phyloP scores from a whole-genome alignment of 2,329 filamentous ascomycete species.

The Triangularia verruculosa region DNA sequence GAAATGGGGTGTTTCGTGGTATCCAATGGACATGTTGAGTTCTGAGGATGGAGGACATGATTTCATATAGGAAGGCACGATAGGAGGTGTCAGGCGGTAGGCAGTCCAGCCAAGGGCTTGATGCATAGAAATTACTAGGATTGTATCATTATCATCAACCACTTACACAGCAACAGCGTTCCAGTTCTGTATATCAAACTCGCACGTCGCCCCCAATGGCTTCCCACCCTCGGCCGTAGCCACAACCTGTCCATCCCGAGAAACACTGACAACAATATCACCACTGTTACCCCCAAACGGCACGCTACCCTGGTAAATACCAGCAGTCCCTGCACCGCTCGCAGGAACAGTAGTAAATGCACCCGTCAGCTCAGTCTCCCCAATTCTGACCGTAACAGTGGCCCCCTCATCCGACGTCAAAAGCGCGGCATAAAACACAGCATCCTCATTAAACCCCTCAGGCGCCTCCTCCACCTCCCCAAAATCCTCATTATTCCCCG shows the following conservation, averaged over 20 bases:
- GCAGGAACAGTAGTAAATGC: slow-evolving; percentile 7
- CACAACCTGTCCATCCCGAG: slow-evolving; percentile 11
- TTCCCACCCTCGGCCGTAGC: slow-evolving; percentile 18
- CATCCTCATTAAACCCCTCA: slow-evolving; percentile 19
- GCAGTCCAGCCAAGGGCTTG: no score
- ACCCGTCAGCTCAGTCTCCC: slow-evolving; percentile 9
- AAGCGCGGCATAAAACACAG: slow-evolving; percentile 21
- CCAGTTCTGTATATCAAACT: slow-evolving; percentile 23
- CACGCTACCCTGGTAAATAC: slow-evolving; percentile 23
- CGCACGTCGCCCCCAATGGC: slow-evolving; percentile 15
- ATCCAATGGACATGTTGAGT: background rate
- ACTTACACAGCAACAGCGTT: slow-evolving; percentile 20
- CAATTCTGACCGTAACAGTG: slow-evolving; percentile 15
- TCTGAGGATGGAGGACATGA: no score
- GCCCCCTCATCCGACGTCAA: slow-evolving; percentile 17
- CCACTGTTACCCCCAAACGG: slow-evolving; percentile 18
- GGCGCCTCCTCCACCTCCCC: slow-evolving; percentile 18
- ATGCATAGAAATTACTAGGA: no score
- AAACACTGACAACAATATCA: slow-evolving; percentile 18
- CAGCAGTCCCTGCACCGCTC: slow-evolving; percentile 15
- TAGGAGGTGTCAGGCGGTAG: no score
- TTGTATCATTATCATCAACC: background rate
- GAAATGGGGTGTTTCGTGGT: background rate
- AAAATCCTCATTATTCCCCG: slow-evolving; percentile 25
- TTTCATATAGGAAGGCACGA: no score